A percentile compares a stretch with the other conserved stretches of the same genome.
Conservation (phyloP, 1,139 yeast genomes). For the Lodderomyces theae region DNA sequence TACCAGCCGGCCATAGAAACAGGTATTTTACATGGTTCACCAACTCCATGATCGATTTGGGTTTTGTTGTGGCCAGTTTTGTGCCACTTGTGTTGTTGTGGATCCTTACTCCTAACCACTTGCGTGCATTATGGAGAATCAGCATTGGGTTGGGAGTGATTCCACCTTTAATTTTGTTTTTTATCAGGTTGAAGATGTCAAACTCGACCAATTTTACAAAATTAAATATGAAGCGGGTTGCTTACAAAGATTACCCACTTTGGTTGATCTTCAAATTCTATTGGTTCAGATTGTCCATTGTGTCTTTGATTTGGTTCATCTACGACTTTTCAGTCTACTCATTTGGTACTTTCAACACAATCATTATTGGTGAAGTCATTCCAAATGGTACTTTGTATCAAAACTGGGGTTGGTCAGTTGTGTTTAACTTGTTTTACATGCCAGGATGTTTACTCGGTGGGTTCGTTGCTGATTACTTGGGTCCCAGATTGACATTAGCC, state of each 20-base stretch:
- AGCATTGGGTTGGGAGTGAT: conserved; percentile 93
- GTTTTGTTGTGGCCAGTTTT: conserved; percentile 80
- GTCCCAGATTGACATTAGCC: conserved; percentile 77
- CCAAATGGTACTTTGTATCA: conserved; percentile 51
- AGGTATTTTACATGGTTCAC: conserved; percentile 90
- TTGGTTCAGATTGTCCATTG: conserved; percentile 73
- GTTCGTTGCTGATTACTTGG: conserved; percentile 73
- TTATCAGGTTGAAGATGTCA: conserved; percentile 69
- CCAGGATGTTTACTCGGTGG: conserved; percentile 93
- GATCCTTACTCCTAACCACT: conserved; percentile 71
- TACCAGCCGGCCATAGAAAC: conserved; percentile 81
- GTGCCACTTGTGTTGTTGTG: conserved; percentile 84
- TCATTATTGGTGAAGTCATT: conserved; percentile 58
- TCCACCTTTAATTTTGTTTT: conserved; percentile 76
- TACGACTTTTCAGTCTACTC: conserved; percentile 88
- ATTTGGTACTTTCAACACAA: conserved; percentile 77
- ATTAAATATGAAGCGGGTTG: conserved; percentile 62
- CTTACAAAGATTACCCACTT: conserved; percentile 54
- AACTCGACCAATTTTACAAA: conserved; percentile 73
- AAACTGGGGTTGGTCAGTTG: conserved; percentile 91
- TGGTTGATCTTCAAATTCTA: conserved; percentile 70
- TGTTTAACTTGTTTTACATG: conserved; percentile 79
- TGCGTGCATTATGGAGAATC: conserved; percentile 86
- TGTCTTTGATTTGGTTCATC: conserved; percentile 82
- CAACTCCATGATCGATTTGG: conserved; percentile 81